phyloP scores from a whole-genome alignment of 768 basidiomycete genomes.

The Lactarius vividus region DNA sequence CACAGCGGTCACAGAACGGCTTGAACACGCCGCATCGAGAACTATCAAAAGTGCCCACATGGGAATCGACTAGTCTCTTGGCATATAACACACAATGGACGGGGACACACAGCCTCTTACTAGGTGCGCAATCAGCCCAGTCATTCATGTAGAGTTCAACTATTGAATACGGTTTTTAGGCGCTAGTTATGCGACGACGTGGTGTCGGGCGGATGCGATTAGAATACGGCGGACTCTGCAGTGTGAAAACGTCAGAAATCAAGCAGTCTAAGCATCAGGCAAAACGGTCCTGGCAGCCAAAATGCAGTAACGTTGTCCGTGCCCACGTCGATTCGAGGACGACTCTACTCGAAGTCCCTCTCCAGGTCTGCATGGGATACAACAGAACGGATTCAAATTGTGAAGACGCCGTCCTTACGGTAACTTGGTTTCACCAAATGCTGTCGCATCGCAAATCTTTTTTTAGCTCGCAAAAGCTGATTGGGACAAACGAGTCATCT shows the following conservation, averaged over 20 bases:
- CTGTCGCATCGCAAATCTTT: neutral
- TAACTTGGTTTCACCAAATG: neutral
- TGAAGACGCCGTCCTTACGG: neutral
- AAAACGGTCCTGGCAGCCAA: neutral
- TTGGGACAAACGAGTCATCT: neutral
- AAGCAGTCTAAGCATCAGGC: neutral
- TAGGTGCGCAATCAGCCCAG: neutral
- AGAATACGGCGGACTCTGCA: neutral
- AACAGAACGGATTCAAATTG: neutral
- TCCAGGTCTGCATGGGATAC: neutral
- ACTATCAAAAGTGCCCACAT: neutral
- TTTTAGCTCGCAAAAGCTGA: neutral
- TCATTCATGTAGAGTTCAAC: neutral
- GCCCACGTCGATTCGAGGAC: neutral
- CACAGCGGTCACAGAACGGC: neutral
- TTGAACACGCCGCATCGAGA: neutral
- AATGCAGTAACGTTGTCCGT: neutral
- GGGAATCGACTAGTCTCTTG: neutral
- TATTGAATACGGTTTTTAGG: neutral
- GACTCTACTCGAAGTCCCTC: neutral
- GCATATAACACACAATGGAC: neutral
- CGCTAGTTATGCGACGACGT: neutral
- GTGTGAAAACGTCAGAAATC: neutral
- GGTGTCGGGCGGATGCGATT: neutral
- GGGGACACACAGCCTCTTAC: neutral